phyloP scores from a whole-genome alignment of 2,329 filamentous ascomycete species.

The Colletotrichum cuscutae region DNA sequence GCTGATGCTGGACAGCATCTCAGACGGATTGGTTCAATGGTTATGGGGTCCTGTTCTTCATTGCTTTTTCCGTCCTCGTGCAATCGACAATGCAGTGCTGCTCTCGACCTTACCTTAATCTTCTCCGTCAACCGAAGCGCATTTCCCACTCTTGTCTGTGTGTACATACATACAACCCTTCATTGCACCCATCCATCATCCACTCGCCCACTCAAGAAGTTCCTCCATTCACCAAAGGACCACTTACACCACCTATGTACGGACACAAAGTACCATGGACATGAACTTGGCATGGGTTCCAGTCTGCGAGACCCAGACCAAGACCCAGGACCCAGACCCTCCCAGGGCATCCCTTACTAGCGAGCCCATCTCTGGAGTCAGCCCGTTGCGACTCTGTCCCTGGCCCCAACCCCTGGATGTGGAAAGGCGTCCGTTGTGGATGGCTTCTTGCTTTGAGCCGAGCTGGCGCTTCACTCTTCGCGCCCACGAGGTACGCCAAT shows the following conservation, averaged over 20 bases:
- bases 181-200: not conserved
- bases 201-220: no score
- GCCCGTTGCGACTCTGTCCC: conserved; percentile 33
- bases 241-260: not conserved
- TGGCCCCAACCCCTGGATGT: conserved; percentile 28
- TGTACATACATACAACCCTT: not conserved
- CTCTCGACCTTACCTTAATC: not conserved
- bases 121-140: conserved; percentile 6
- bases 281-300: conserved; percentile 7
- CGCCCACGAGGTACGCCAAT: not conserved
- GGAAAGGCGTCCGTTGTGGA: conserved; percentile 34
- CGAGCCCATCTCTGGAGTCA: conserved; percentile 33
- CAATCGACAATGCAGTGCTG: not conserved
- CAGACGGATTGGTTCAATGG: not conserved
- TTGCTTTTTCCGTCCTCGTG: not conserved
- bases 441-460: conserved; percentile 30
- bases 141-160: not conserved
- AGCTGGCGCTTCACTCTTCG: conserved; percentile 1
- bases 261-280: not conserved
- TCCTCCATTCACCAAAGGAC: not conserved
- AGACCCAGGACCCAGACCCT: conserved; percentile 13
- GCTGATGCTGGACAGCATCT: conserved; percentile 15
- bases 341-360: conserved; percentile 28
- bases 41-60: not conserved
- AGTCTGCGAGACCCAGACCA: not conserved